phyloP scores from a whole-genome alignment of 257 asterid genomes.

The Nicotiana attenuata region DNA sequence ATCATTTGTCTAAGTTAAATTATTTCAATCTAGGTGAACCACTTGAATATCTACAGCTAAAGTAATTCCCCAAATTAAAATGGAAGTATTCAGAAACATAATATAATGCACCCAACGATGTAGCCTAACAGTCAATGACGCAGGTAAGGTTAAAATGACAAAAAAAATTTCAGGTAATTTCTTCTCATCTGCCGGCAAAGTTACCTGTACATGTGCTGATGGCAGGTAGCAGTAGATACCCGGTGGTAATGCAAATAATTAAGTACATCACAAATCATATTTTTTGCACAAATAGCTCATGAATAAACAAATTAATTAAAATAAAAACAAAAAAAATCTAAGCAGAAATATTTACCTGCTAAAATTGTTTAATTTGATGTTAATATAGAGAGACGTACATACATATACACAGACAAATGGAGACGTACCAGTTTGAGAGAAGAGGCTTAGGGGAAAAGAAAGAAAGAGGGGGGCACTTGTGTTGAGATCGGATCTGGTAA shows the following conservation, averaged over 20 bases:
- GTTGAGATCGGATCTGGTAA: conserved; percentile 89
- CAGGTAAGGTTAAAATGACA: neutral
- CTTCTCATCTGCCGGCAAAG: neutral
- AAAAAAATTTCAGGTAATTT: neutral
- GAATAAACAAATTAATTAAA: neutral
- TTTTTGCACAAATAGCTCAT: neutral
- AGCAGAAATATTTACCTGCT: neutral
- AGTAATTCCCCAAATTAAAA: neutral
- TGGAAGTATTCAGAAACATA: neutral
- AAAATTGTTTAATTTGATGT: neutral
- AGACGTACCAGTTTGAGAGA: conserved; percentile 54
- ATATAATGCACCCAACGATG: neutral
- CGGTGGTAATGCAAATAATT: neutral
- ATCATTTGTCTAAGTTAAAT: neutral
- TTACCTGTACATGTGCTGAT: neutral
- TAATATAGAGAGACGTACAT: neutral
- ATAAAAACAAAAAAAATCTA: neutral
- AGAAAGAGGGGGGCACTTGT: conserved; percentile 65
- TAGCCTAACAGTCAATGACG: neutral
- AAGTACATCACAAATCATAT: neutral
- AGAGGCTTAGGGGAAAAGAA: conserved; percentile 70
- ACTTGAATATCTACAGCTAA: neutral
- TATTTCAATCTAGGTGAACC: neutral
- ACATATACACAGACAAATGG: neutral
- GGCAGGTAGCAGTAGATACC: neutral